Evolutionary conservation across 225 moss, liverwort and hornwort species (phyloP).

Genomic region (Climacium dendroides): DNA sequence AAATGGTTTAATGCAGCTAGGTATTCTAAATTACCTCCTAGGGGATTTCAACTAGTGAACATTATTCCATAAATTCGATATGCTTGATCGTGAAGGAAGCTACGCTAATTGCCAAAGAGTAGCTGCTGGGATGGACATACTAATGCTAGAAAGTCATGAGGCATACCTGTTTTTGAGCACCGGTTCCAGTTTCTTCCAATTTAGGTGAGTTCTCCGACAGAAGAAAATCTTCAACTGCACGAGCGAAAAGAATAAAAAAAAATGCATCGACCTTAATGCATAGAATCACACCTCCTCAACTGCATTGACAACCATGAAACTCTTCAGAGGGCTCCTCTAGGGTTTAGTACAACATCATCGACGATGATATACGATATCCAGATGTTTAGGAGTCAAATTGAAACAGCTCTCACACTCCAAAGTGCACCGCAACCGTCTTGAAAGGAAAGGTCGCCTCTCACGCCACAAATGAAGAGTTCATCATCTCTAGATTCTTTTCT

Average conservation of each 20-base stretch:
- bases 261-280: neutral
- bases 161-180: slow-evolving; percentile 27
- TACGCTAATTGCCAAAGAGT: neutral
- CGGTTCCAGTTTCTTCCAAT: slow-evolving; percentile 26
- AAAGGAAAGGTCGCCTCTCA: neutral
- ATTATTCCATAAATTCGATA: neutral
- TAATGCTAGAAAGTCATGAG: neutral
- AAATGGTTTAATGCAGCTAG: neutral
- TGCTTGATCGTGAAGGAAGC: neutral
- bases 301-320: neutral
- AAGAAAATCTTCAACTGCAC: slow-evolving; percentile 41
- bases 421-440: neutral
- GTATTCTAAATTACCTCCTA: neutral
- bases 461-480: no score
- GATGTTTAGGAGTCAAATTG: neutral
- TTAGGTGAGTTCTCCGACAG: slow-evolving; percentile 6
- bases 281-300: neutral
- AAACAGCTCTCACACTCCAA: neutral
- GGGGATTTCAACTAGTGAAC: neutral
- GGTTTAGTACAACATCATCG: neutral
- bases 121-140: neutral
- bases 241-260: neutral
- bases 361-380: neutral
- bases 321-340: neutral
- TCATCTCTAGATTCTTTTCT: no score